Conservation (phyloP, 345 rosid species). For the Draba incana region DNA sequence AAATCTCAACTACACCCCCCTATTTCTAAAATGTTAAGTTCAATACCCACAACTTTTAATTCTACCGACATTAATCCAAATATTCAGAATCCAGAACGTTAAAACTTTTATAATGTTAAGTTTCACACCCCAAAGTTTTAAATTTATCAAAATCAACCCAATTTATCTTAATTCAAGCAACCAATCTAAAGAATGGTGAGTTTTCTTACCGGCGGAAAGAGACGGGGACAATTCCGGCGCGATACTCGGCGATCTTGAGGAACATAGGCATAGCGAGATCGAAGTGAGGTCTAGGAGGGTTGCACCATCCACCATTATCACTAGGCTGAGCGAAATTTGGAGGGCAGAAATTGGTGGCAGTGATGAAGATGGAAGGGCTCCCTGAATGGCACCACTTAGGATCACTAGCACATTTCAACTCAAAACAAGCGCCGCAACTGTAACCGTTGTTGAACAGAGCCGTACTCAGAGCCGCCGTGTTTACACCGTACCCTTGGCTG, state of each 20-base stretch:
- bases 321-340: constrained; percentile 61
- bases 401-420: constrained; percentile 61
- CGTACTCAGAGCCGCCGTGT: constrained; percentile 78
- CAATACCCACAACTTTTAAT: no score
- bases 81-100: background rate
- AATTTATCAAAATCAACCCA: background rate
- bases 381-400: constrained; percentile 68
- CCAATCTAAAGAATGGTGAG: background rate
- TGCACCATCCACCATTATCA: constrained; percentile 80
- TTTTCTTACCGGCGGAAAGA: constrained; percentile 68
- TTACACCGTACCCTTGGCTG: constrained; percentile 75
- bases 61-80: no score
- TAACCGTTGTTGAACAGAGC: constrained; percentile 72
- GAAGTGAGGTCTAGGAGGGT: constrained; percentile 74
- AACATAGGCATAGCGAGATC: constrained; percentile 83
- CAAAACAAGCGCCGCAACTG: constrained; percentile 75
- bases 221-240: constrained; percentile 76
- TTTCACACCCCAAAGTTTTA: background rate
- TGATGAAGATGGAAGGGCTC: constrained; percentile 60
- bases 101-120: background rate
- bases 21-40: no score
- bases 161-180: background rate
- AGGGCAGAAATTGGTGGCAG: constrained; percentile 72
- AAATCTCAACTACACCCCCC: no score
- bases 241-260: constrained; percentile 73